These are phyloP conservation scores for Trichophyton equinum DNA, from an alignment of 2,329 filamentous ascomycete genomes.

Conservation along the genomic window DNA sequence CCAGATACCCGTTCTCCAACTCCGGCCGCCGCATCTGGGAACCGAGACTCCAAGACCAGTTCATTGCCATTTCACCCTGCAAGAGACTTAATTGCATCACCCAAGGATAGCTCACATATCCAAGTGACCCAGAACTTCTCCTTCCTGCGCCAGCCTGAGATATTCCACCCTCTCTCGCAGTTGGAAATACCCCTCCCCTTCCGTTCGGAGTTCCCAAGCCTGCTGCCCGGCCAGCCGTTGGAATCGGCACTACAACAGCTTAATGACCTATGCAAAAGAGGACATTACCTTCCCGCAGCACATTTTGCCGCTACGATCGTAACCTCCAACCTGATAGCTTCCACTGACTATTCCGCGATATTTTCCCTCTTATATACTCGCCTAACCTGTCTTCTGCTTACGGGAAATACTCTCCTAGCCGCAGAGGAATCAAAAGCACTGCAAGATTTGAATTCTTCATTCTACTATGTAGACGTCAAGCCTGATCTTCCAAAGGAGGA, in stretches of 20 bases:
- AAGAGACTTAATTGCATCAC: not conserved
- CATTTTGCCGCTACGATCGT: constrained; percentile 32
- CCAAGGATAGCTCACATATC: not conserved
- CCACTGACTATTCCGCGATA: constrained; percentile 50
- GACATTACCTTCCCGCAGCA: constrained; percentile 72
- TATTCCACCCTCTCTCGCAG: constrained; percentile 68
- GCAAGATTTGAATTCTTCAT: constrained; percentile 49
- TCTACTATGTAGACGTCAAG: constrained; percentile 32
- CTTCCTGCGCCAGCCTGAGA: constrained; percentile 64
- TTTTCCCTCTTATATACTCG: constrained; percentile 70
- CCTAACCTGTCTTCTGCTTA: constrained; percentile 67
- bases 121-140: constrained; percentile 56
- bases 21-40: not conserved
- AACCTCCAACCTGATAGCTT: constrained; percentile 30
- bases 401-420: constrained; percentile 58
- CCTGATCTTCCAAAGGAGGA: constrained; percentile 3
- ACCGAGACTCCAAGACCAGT: not conserved
- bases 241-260: constrained; percentile 35
- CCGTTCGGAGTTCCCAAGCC: constrained; percentile 53
- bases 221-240: constrained; percentile 47
- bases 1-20: not conserved
- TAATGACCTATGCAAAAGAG: constrained; percentile 52
- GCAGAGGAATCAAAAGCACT: constrained; percentile 51
- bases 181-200: constrained; percentile 52
- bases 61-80: not conserved